Conservation (phyloP, 805 yeast genomes). For the Lipomyces sp. region DNA sequence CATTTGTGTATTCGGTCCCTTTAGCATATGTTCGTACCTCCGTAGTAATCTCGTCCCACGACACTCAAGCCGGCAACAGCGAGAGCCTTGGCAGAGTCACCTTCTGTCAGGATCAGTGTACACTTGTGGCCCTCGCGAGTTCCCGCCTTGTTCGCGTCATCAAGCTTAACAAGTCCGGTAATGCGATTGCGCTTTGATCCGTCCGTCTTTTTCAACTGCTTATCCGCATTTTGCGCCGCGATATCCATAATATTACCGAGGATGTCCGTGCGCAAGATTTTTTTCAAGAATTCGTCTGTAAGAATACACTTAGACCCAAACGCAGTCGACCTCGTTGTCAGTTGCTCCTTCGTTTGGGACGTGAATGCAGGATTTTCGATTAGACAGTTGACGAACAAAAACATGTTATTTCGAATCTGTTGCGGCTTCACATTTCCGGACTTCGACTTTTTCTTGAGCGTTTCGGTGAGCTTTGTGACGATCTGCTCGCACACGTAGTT, state of each 20-base stretch:
- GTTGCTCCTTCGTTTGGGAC: conserved; percentile 93
- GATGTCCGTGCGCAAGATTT: conserved; percentile 68
- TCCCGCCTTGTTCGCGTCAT: conserved; percentile 96
- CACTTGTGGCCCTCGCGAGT: conserved; percentile 88
- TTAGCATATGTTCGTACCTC: conserved; percentile 41
- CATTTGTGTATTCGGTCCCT: neutral
- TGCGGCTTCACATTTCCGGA: conserved; percentile 73
- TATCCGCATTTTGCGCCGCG: conserved; percentile 85
- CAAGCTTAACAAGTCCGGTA: conserved; percentile 83
- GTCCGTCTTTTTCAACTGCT: conserved; percentile 81
- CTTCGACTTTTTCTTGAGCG: conserved; percentile 66
- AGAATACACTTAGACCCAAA: conserved; percentile 85
- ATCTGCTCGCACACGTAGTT: conserved; percentile 82
- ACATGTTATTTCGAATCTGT: conserved; percentile 87
- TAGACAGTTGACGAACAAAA: conserved; percentile 83
- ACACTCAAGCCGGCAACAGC: conserved; percentile 94
- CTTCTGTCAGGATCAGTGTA: conserved; percentile 91
- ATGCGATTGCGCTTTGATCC: conserved; percentile 79
- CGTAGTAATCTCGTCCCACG: conserved; percentile 92
- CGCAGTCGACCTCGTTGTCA: conserved; percentile 82
- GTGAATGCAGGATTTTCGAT: conserved; percentile 97
- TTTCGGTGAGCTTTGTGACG: conserved; percentile 69
- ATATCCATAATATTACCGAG: conserved; percentile 68
- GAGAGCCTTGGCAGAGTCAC: conserved; percentile 89
- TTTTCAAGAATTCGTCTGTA: conserved; percentile 71